These are phyloP conservation scores for Auricularia heimuer DNA, from an alignment of 768 basidiomycete species.

Conservation along the genomic window DNA sequence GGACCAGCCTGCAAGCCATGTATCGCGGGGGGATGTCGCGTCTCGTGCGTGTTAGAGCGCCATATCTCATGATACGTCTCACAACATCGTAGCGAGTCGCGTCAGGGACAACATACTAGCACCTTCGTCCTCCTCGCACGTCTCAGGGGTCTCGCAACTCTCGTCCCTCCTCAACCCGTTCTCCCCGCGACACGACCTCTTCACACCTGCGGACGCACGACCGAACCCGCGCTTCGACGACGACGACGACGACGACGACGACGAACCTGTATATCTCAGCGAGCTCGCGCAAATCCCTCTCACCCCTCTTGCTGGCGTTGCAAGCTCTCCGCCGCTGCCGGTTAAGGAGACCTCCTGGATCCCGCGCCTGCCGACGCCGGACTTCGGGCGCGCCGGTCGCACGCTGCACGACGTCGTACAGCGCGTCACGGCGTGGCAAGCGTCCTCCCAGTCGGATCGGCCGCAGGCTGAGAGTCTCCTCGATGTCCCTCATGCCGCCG, in stretches of 20 bases:
- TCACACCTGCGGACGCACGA: not conserved
- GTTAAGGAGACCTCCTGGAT: too few species aligned
- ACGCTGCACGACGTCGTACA: too few species aligned
- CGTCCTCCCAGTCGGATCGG: too few species aligned
- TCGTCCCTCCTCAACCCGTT: not conserved
- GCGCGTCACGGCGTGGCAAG: too few species aligned
- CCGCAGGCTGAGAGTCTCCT: too few species aligned
- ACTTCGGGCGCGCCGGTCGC: too few species aligned
- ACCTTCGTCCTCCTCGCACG: not conserved
- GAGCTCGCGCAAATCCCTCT: not conserved
- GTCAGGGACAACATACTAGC: not conserved
- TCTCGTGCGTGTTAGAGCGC: not conserved
- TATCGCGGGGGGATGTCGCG: not conserved
- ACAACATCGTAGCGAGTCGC: not conserved
- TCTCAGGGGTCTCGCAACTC: not conserved
- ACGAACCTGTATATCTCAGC: not conserved
- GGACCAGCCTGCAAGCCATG: not conserved
- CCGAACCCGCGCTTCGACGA: too few species aligned
- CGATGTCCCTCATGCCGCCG: too few species aligned
- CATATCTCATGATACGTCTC: not conserved
- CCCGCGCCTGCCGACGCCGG: too few species aligned
- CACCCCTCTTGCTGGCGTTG: not conserved
- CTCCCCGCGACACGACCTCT: not conserved
- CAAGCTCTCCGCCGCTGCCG: too few species aligned
- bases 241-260: too few species aligned